These are phyloP conservation scores for Ceriops decandra DNA, from an alignment of 345 rosid genomes.

Conservation along the genomic window DNA sequence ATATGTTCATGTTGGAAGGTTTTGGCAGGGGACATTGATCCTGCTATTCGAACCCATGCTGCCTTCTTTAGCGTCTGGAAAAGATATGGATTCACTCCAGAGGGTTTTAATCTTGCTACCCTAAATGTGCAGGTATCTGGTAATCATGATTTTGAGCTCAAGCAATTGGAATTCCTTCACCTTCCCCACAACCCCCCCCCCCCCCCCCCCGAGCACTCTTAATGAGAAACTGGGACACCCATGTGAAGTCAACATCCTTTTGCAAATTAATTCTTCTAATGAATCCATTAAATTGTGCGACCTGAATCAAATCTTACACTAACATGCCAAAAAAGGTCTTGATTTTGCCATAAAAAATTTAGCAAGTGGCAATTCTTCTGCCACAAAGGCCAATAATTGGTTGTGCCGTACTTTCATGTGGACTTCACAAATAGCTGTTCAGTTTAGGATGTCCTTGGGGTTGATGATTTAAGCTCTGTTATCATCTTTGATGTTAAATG, in stretches of 20 bases:
- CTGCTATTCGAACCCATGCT: conserved; percentile 93
- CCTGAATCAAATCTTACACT: not conserved
- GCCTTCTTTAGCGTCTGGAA: conserved; percentile 97
- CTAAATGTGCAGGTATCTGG: conserved; percentile 54
- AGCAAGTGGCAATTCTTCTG: no score
- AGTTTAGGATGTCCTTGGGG: not conserved
- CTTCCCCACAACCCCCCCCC: no score
- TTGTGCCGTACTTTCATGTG: not conserved
- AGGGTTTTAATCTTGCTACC: conserved; percentile 95
- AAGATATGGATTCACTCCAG: conserved; percentile 92
- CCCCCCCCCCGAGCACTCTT: not conserved
- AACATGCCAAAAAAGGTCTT: not conserved
- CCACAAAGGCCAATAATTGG: no score
- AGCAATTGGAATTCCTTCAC: not conserved
- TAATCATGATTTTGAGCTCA: not conserved
- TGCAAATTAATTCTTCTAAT: not conserved
- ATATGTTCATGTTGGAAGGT: conserved; percentile 48
- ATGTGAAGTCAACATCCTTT: not conserved
- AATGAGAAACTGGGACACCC: not conserved
- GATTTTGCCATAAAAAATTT: not conserved
- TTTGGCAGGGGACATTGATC: conserved; percentile 91
- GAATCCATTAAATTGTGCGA: not conserved
- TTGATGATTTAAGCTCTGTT: not conserved
- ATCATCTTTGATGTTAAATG: not conserved
- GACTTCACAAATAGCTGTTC: not conserved